Base-by-base conservation (phyloP, 306 rosid genomes). In the Aeschynomene evenia region DNA sequence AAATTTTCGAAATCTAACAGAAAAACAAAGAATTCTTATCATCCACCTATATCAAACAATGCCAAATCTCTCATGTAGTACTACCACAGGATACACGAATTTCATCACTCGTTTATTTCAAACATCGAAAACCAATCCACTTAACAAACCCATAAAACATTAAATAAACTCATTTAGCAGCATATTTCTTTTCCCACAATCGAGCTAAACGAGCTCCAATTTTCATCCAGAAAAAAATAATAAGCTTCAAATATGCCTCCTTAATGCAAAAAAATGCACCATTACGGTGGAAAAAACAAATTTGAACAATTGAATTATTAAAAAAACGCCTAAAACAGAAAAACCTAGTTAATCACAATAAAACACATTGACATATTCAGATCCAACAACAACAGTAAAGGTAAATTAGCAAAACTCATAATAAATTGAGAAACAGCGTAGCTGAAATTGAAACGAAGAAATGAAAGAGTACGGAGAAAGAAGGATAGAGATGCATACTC, bases 401-500 rank as follows among this genome's bases (percentile, higher is more conserved):
- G 15, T 6, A 15, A 45, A 14, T 1, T 10, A 37, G 7, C 1
- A 8, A 11, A 3, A 5, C 9, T 22, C 21, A 39, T 0, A n/a
- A 34, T 0, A 0, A 3, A 18, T 5, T 31, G 7, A 1, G 2
- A 4, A 9, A n/a, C 14, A 34, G 45, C 3, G 9, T 10, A 62
- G 9, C 13, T 19, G 53, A 9, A 9, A 19, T 2, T 6, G 3
- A 34, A 46, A 66, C 9, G 3, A 51, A 28, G 8, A 33, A n/a
- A 37, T 53, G 5, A 12, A 36, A 19, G 0, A 8, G 1, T 2
- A 6, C 2, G 1, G 29, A 34, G 21, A 6, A 10, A 2, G 2
- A 6, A 10, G 2, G 2, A 8, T 7, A 42, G 39, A 33, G 61
- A 13, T 1, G 33, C 91, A 81, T 80, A 86, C 91, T 81, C 36